phyloP scores from a whole-genome alignment of 2,329 filamentous ascomycete genomes.

The Furcasterigmium sp. region DNA sequence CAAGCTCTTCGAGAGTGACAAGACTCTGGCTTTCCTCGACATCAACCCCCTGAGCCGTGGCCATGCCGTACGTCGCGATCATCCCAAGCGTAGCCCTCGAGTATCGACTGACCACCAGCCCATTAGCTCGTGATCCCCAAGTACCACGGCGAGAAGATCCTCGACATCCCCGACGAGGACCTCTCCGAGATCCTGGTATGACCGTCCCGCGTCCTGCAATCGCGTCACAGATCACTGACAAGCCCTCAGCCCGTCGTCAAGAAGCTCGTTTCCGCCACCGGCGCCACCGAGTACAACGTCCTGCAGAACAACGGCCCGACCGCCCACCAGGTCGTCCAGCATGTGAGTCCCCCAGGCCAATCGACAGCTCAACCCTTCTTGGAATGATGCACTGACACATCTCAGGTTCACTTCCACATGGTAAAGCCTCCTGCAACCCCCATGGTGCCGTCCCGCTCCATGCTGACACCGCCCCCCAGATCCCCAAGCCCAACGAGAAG shows the following conservation, averaged over 20 bases:
- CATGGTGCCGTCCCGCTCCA: conserved; percentile 2
- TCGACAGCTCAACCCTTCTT: neutral
- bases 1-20: conserved; percentile 94
- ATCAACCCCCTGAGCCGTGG: conserved; percentile 86
- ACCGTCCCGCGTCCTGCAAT: neutral
- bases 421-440: conserved; percentile 37
- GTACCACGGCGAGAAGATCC: conserved; percentile 84
- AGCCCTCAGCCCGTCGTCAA: conserved; percentile 66
- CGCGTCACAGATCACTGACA: neutral
- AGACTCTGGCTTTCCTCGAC: conserved; percentile 92
- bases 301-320: conserved; percentile 92
- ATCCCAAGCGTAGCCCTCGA: neutral
- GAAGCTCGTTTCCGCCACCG: conserved; percentile 74
- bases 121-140: conserved; percentile 90
- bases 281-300: conserved; percentile 81
- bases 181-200: conserved; percentile 74
- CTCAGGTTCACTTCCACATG: conserved; percentile 88
- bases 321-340: conserved; percentile 88
- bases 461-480: conserved; percentile 43
- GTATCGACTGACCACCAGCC: conserved; percentile 3
- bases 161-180: conserved; percentile 87
- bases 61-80: conserved; percentile 65
- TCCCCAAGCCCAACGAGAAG: conserved; percentile 82
- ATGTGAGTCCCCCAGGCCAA: conserved; percentile 51
- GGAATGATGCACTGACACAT: conserved; percentile 2